These are phyloP conservation scores for Penicillium dipodomyicola DNA, from an alignment of 495 filamentous ascomycete genomes.

Conservation along the genomic window DNA sequence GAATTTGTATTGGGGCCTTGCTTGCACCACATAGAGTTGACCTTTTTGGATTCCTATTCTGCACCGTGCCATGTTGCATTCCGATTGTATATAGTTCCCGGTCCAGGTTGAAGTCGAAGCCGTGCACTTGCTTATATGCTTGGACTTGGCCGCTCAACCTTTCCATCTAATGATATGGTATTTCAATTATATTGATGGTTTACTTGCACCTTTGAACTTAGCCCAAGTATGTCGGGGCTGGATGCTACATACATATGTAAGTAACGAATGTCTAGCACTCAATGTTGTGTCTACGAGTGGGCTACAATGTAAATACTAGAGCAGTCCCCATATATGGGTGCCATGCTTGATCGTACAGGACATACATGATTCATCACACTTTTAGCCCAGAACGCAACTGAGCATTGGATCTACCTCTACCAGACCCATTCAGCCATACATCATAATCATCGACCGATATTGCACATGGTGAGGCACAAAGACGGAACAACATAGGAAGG, in stretches of 20 bases:
- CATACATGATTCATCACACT: constrained; percentile 35
- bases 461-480: constrained; percentile 19
- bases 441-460: constrained; percentile 23
- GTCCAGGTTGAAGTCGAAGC: constrained; percentile 10
- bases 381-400: constrained; percentile 25
- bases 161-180: constrained; percentile 24
- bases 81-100: constrained; percentile 30
- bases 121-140: constrained; percentile 11
- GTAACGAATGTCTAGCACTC: background rate
- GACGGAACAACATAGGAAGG: constrained; percentile 9
- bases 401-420: constrained; percentile 27
- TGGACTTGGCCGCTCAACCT: constrained; percentile 11
- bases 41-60: constrained; percentile 15
- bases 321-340: constrained; percentile 10
- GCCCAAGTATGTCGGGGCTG: background rate
- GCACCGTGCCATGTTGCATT: constrained; percentile 23
- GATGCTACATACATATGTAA: background rate
- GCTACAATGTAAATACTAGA: background rate
- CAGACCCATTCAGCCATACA: constrained; percentile 22
- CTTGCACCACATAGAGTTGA: constrained; percentile 25
- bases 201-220: background rate
- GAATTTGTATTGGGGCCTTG: background rate
- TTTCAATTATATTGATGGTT: background rate
- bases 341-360: constrained; percentile 28
- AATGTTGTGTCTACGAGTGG: background rate